Base-by-base conservation (phyloP, 176 grass and related monocot species). In the Rhipidocladum racemiflorum region DNA sequence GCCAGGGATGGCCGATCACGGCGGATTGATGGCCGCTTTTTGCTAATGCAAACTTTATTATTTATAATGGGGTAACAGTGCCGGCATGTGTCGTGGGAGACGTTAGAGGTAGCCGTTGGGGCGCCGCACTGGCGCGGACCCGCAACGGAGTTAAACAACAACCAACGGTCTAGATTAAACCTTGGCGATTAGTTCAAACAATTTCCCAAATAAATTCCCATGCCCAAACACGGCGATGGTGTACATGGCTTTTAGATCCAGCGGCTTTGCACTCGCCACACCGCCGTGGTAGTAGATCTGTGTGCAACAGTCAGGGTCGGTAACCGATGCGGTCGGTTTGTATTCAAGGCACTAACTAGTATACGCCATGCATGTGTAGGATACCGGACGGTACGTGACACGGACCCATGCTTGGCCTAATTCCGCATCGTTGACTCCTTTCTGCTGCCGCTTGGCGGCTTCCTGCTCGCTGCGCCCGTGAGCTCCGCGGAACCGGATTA, bases 381-480 rank as follows among this genome's bases (percentile, higher is more conserved):
- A n/a, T 44, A 48, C 35, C 46, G 71, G 32, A 4, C 60, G 18
- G 61, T n/a, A 35, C 64, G 28, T 39, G 83, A 38, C 75, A 28
- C 13, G 61, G n/a, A 5, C 49, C 7, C 56, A n/a, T 25, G 50
- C 50, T 7, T 51, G 46, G 45, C 67, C 30, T 55, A 4, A 23
- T 21, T 7, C 81, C 20, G 56, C 23, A 71, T 38, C 44, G n/a
- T 75, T 67, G 81, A 11, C 71, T 30, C 14, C 1, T 27, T 23
- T 16, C 65, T 7, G 18, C 9, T 11, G 12, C 1, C 8, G 21
- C 20, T 24, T 57, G 55, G 63, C 48, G 27, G 38, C 16, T 7
- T 27, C 18, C 25, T 15, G 57, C 21, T 27, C 7, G 50, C 7
- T 27, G 70, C 62, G 63, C 65, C 86, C 73, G 86, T 83, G 86